A percentile compares a stretch with the other conserved stretches of the same genome.
phyloP scores from a whole-genome alignment of 306 rosid genomes.

The Fragaria nilgerrensis region DNA sequence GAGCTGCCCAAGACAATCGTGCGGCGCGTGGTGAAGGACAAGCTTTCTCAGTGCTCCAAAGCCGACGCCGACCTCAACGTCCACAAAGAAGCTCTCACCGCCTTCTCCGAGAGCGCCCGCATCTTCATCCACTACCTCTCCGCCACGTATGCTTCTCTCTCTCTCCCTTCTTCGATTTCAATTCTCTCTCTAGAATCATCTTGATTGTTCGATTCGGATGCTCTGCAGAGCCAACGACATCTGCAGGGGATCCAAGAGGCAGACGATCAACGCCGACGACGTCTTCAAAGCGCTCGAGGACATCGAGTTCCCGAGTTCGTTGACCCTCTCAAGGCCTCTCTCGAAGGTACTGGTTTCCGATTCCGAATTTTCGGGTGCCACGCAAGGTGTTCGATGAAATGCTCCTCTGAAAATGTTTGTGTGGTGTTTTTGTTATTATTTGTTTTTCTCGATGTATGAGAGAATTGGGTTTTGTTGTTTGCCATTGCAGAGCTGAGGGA shows the following conservation, averaged over 20 bases:
- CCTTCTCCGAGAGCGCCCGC: constrained; percentile 83
- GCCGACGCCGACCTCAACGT: constrained; percentile 57
- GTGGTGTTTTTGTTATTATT: background rate
- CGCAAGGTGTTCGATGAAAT: constrained; percentile 6
- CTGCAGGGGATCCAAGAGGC: constrained; percentile 88
- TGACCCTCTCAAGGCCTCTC: constrained; percentile 65
- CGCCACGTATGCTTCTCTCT: constrained; percentile 54
- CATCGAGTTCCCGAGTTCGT: constrained; percentile 79
- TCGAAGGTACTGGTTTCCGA: constrained; percentile 41
- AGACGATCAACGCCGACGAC: constrained; percentile 76
- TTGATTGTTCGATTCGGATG: background rate
- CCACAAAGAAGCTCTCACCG: constrained; percentile 71
- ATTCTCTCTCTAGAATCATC: background rate
- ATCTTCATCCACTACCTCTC: constrained; percentile 93
- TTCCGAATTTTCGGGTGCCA: background rate
- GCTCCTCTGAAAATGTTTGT: background rate
- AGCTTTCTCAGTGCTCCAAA: constrained; percentile 60
- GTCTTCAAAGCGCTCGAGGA: constrained; percentile 82
- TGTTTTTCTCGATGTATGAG: background rate
- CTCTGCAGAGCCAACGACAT: constrained; percentile 77
- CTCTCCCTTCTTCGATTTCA: background rate
- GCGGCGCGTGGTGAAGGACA: constrained; percentile 91
- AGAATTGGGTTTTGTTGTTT: constrained; percentile 17
- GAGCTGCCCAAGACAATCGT: constrained; percentile 84
- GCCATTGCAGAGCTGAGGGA: constrained; percentile 57